These are phyloP conservation scores for Catenaria anguillulae DNA, from an alignment of 371 early-diverging fungal species.

Conservation along the genomic window DNA sequence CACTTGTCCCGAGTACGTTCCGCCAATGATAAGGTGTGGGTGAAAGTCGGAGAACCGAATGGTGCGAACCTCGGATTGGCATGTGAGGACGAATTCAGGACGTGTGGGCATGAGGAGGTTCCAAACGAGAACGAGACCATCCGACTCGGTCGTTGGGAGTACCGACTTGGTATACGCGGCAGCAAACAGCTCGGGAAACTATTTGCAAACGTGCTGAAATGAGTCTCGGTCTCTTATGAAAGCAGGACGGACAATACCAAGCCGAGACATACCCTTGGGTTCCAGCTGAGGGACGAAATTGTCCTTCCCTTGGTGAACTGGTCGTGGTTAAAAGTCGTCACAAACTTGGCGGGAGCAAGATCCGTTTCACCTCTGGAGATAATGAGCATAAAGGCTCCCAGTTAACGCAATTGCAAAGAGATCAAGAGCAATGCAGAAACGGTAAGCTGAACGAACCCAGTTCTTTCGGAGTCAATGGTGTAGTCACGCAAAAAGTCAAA, in stretches of 20 bases:
- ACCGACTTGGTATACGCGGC: conserved; percentile 81
- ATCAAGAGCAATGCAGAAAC: too few species aligned
- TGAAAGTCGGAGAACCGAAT: conserved; percentile 81
- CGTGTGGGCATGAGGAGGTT: conserved; percentile 69
- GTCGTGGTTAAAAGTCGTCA: conserved; percentile 64
- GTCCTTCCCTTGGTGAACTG: conserved; percentile 64
- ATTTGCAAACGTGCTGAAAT: conserved; percentile 4
- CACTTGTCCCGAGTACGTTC: conserved; percentile 93
- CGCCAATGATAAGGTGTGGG: conserved; percentile 78
- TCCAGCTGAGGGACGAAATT: conserved; percentile 84
- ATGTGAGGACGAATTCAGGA: conserved; percentile 87
- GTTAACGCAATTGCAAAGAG: too few species aligned
- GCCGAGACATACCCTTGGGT: conserved; percentile 51
- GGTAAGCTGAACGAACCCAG: conserved; percentile 24
- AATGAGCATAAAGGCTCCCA: too few species aligned
- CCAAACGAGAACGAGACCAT: conserved; percentile 88
- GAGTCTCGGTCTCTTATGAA: too few species aligned
- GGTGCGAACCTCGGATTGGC: conserved; percentile 71
- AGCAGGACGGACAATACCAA: background rate
- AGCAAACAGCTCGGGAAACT: conserved; percentile 74
- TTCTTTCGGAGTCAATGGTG: conserved; percentile 49
- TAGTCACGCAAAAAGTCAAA: conserved; percentile 69
- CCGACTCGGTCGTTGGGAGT: conserved; percentile 71
- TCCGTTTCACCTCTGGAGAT: background rate
- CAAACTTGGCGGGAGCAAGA: conserved; percentile 33